Evolutionary conservation across 2,329 filamentous ascomycete species (phyloP), one percentile per base, ranked within the genome.

Genomic region (Epichloe hybrida): DNA sequence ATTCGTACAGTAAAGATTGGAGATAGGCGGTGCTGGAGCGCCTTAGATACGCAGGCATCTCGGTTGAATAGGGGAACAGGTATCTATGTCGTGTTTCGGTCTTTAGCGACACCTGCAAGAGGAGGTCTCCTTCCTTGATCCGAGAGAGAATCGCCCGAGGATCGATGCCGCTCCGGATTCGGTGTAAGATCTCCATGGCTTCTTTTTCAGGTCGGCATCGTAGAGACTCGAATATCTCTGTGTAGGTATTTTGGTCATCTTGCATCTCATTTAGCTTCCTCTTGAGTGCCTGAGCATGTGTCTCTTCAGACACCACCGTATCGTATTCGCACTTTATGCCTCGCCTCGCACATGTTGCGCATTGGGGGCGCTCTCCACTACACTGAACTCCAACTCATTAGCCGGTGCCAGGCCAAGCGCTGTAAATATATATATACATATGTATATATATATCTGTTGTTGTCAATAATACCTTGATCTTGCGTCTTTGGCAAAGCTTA

Each of bases 71-170:
- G 0, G 0, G 69, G 37, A 72, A 69, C 43, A 66, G 63, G 41
- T 69, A 72, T 40, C 67, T 66, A 20, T 63, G 61, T 1, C 66
- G 57, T 1, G 66, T 60, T 53, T 72, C 68, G 4, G 69, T 67
- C 0, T 57, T 52, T 3, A 70, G 54, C 0, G 64, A 58, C 49
- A 70, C 62, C 50, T 72, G 67, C 4, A 72, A 52, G 3, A 72
- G 53, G 4, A 67, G 34, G 50, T 69, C 62, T 8, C 69, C 69
- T 20, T 61, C 61, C 41, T 58, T 61, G 43, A 68, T 58, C 31
- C 66, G 65, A 13, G 58, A 63, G 3, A 70, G 36, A 17, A 72
- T 58, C 1, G 62, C 56, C 3, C 34, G 50, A 3, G 60, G 52
- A 39, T 67, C 64, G 5, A 57, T 54, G 5, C 68, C 68, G 1